Evolutionary conservation across 306 rosid genomes (phyloP).

Genomic region (Cicer arietinum): DNA sequence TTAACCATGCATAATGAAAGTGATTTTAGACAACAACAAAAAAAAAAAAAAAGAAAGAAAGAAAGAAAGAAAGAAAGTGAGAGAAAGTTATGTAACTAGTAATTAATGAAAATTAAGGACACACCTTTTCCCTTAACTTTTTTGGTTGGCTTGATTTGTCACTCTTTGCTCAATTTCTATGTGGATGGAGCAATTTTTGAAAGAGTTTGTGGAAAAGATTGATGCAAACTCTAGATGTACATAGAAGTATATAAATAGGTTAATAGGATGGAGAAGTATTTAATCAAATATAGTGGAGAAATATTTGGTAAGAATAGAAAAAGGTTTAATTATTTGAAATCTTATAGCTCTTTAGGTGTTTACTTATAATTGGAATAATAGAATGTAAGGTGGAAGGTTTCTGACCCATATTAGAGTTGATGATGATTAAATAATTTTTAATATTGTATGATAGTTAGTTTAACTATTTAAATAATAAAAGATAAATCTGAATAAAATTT

Average conservation of each 20-base stretch:
- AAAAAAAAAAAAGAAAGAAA: too few species aligned
- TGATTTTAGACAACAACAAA: background rate
- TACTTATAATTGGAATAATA: background rate
- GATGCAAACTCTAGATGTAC: background rate
- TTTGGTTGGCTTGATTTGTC: background rate
- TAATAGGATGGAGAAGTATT: background rate
- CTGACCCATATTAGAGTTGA: background rate
- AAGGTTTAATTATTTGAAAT: background rate
- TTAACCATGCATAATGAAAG: background rate
- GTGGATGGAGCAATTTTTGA: background rate
- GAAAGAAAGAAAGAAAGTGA: background rate
- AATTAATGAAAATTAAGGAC: background rate
- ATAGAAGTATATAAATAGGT: background rate
- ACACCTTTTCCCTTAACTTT: constrained; percentile 9
- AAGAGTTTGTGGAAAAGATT: constrained; percentile 9
- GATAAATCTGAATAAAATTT: too few species aligned
- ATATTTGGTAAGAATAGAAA: background rate
- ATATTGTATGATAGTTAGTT: too few species aligned
- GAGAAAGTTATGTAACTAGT: background rate
- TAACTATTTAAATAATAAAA: too few species aligned
- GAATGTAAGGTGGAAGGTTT: background rate
- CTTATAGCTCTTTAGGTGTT: background rate
- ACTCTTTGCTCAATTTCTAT: background rate
- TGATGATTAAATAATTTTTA: background rate
- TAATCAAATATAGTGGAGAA: background rate